phyloP scores from a whole-genome alignment of 352 stramenopile species.

The Globisporangium apiculatum region DNA sequence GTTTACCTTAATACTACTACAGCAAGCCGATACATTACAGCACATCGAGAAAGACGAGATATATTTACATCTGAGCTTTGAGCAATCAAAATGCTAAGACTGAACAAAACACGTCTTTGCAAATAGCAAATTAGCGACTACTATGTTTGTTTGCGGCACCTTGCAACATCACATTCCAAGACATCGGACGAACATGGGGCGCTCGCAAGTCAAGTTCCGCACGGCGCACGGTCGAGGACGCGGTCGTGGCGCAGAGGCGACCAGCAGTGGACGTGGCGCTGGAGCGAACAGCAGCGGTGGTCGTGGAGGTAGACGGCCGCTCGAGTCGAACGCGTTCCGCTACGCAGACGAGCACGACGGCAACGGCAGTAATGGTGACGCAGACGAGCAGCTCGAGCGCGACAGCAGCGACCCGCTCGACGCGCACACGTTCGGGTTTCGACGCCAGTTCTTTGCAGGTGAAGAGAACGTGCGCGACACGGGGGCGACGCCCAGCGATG shows the following conservation, averaged over 20 bases:
- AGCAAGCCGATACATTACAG: too few relatives aligned
- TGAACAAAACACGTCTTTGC: too few relatives aligned
- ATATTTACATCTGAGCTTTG: too few relatives aligned
- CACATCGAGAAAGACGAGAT: too few relatives aligned
- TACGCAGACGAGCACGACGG: conserved; percentile 34
- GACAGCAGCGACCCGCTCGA: conserved; percentile 1
- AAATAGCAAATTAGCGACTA: neutral
- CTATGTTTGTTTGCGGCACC: neutral
- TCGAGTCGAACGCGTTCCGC: conserved; percentile 68
- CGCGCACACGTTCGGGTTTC: conserved; percentile 5
- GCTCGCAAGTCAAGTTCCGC: conserved; percentile 66
- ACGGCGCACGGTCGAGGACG: conserved; percentile 43
- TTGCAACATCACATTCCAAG: neutral
- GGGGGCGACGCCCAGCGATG: conserved; percentile 20
- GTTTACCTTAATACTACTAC: too few relatives aligned
- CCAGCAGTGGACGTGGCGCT: neutral
- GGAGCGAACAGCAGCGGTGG: conserved; percentile 1
- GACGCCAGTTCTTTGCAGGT: conserved; percentile 54
- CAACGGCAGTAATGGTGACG: conserved; percentile 11
- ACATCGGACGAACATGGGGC: conserved; percentile 31
- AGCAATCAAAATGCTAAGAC: too few relatives aligned
- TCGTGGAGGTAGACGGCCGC: conserved; percentile 15
- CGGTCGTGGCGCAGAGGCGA: conserved; percentile 8
- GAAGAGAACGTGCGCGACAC: conserved; percentile 48
- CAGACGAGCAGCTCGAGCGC: conserved; percentile 4